Base-by-base conservation (phyloP, 192 early-diverging fungal genomes). In the Coemansia sp. region DNA sequence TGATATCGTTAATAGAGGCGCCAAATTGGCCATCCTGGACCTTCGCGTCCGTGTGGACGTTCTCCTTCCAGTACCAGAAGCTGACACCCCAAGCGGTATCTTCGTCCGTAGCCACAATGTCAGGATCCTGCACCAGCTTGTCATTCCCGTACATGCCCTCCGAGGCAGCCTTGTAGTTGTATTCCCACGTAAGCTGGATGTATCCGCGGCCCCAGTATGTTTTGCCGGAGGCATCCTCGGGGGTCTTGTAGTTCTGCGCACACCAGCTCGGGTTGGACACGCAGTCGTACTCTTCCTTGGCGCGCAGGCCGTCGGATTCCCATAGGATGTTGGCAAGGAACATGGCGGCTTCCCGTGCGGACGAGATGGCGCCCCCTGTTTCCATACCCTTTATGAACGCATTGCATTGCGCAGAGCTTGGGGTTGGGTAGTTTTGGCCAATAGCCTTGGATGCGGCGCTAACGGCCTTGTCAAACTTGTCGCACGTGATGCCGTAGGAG, bases 161-260 rank as follows among this genome's bases (percentile, higher is more conserved):
- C 5, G 84, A 85, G 6, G 78, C 77, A 15, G 60, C 76, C 57
- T 69, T 6, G 56, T 85, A 85, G 68, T 85, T 85, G 60, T 78
- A 80, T 11, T 66, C 41, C 84, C 84, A 85, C 7, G 84, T 66
- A 3, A 85, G 76, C 62, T 85, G 84, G 66, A 85, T 85, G 36
- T 85, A 85, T 1, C 84, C 84, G 36, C 84, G 76, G 41, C 84
- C 84, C 72, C 72, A 81, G 63, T 85, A 85, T 0, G 72, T 65
- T 58, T 77, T 23, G 21, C 84, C 84, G 0, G 48, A 2, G 8
- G 61, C 53, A 46, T 75, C 75, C n/a, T 68, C 73, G 18, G 75
- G 68, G 12, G 73, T 75, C 63, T 68, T 69, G 66, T 83, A 83
- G 66, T 68, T 77, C 61, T 73, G 71, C 1, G 79, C 71, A 45